Base-by-base conservation (phyloP, 164 flowering plant genomes). In the Sextonia rubra region DNA sequence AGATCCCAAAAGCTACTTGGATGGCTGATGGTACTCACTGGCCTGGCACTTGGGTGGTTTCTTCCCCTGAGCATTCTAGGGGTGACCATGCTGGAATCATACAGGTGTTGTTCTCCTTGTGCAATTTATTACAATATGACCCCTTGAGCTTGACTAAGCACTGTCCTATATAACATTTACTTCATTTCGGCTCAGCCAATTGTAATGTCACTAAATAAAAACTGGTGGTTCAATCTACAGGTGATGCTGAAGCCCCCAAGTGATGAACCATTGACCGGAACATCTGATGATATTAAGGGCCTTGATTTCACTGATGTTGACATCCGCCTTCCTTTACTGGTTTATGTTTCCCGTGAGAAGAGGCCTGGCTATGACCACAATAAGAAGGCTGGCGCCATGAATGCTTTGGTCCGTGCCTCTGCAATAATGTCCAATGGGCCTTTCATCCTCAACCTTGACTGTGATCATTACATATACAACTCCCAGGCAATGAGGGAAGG, bases 1-100 rank as follows among this genome's bases (percentile, higher is more conserved):
- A 88, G 70, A 84, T 89, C 48, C 82, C 47, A 18, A 92, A 90
- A 68, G 95, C 95, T 1, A 92, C 95, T 0, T 91, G 97, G 97
- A 91, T 91, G 97, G 94, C 94, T 24, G 94, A 91, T 73, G 94
- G 90, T 3, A 90, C 94, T n/a, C 97, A 91, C 37, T 91, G 97
- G 97, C 94, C 97, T 2, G 97, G 97, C 12, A 83, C 94, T 24
- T 91, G 97, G 97, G 71, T 85, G 0, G 70, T 67, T 15, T 74
- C 91, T 7, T 17, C 78, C 3, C 61, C 78, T 2, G 97, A 91
- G n/a, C 97, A 91, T 66, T 74, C 85, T 22, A 91, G 83, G 75
- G 91, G 97, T 23, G 94, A 91, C 70, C 97, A 91, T 69, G 86
- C 94, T 0, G 94, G 97, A 29, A 90, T 91, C 49, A 86, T 91